Conservation (phyloP, 306 rosid genomes). For the Fagus sylvatica region DNA sequence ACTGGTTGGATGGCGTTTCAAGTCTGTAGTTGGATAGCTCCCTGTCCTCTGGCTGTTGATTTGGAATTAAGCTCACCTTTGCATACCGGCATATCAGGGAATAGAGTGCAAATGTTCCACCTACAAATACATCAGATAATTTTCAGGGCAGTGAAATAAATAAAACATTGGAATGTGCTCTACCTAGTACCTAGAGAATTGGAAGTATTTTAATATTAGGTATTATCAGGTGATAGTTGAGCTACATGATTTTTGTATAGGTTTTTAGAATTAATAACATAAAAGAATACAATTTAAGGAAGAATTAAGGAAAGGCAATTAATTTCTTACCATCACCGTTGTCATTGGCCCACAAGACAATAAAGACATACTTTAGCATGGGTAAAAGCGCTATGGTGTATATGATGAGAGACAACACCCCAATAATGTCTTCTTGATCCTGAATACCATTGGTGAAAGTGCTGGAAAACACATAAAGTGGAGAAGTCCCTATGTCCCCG, state of each 20-base stretch:
- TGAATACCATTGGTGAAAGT: conserved; percentile 41
- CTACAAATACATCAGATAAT: conserved; percentile 19
- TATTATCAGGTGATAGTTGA: too few relatives aligned
- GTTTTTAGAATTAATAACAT: too few relatives aligned
- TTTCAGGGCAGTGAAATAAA: not conserved
- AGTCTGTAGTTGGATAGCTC: conserved; percentile 63
- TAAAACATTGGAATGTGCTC: too few relatives aligned
- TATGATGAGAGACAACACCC: conserved; percentile 70
- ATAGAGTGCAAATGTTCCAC: conserved; percentile 82
- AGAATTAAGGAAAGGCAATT: too few relatives aligned
- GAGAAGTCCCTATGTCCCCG: conserved; percentile 92
- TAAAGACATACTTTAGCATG: conserved; percentile 68
- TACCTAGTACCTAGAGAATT: too few relatives aligned
- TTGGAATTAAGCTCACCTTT: conserved; percentile 60
- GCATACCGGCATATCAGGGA: conserved; percentile 57
- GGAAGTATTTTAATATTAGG: too few relatives aligned
- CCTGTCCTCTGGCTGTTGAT: conserved; percentile 68
- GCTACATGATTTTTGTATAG: too few relatives aligned
- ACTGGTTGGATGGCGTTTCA: conserved; percentile 37
- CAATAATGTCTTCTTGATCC: conserved; percentile 49
- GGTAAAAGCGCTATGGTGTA: conserved; percentile 65
- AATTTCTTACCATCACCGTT: conserved; percentile 64
- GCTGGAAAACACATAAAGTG: conserved; percentile 63
- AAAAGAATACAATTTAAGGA: too few relatives aligned
- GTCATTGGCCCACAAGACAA: conserved; percentile 75